Conservation (phyloP, 192 early-diverging fungal genomes). For the Backusella macrospora region DNA sequence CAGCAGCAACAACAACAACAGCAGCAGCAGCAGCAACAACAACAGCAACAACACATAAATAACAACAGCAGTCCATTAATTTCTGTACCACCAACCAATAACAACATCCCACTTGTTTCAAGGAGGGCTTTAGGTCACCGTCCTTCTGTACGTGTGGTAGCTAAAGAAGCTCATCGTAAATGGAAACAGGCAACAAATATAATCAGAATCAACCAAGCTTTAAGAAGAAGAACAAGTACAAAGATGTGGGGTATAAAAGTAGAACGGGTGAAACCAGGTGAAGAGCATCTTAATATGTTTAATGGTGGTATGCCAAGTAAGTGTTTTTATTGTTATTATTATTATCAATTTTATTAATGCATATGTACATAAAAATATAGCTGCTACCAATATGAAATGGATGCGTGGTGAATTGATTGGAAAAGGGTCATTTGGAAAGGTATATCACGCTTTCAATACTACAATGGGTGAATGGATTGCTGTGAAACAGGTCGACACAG, state of each 20-base stretch:
- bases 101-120: neutral
- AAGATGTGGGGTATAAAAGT: constrained; percentile 50
- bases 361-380: constrained; percentile 9
- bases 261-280: constrained; percentile 46
- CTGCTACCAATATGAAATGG: constrained; percentile 57
- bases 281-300: constrained; percentile 9
- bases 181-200: constrained; percentile 25
- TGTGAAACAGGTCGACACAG: constrained; percentile 78
- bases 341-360: neutral
- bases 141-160: constrained; percentile 50
- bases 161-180: constrained; percentile 42
- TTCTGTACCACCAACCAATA: constrained; percentile 12
- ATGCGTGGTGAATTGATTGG: constrained; percentile 80
- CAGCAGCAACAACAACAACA: neutral
- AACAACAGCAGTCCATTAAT: neutral
- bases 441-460: constrained; percentile 73
- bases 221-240: constrained; percentile 43
- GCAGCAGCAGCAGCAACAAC: neutral
- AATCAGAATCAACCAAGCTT: constrained; percentile 26
- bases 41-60: neutral
- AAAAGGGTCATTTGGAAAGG: constrained; percentile 79
- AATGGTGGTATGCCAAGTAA: constrained; percentile 1
- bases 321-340: neutral
- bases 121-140: constrained; percentile 31
- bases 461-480: constrained; percentile 78